Conservation (phyloP, 495 filamentous ascomycete species). For the Xylaria nigripes region DNA sequence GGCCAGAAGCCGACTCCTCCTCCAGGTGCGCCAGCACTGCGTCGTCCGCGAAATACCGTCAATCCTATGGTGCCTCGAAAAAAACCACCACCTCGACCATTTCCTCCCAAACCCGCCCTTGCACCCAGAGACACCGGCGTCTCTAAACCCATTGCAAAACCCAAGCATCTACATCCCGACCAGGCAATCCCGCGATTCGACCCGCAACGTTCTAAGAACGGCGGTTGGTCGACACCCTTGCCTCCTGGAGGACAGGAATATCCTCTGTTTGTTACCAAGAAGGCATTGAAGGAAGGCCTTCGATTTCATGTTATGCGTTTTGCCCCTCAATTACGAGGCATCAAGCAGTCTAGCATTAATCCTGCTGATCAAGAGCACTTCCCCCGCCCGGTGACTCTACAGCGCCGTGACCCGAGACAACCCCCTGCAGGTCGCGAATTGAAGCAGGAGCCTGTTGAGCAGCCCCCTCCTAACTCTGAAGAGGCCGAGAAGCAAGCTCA, state of each 20-base stretch:
- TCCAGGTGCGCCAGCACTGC: constrained; percentile 27
- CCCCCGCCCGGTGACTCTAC: constrained; percentile 74
- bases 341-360: constrained; percentile 47
- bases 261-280: constrained; percentile 73
- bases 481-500: constrained; percentile 57
- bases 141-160: constrained; percentile 3
- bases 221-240: constrained; percentile 54
- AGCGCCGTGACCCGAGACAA: constrained; percentile 80
- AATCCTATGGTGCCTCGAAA: constrained; percentile 66
- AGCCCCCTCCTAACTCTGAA: constrained; percentile 48
- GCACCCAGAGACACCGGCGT: constrained; percentile 1
- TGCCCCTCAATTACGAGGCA: constrained; percentile 22
- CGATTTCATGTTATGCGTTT: constrained; percentile 83
- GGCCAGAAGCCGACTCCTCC: constrained; percentile 36
- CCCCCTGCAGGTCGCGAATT: constrained; percentile 46
- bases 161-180: constrained; percentile 1
- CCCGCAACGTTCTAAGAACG: constrained; percentile 35
- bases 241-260: constrained; percentile 52
- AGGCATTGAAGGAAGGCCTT: constrained; percentile 66
- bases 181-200: constrained; percentile 19
- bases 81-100: constrained; percentile 29
- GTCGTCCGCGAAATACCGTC: constrained; percentile 41
- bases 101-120: constrained; percentile 20
- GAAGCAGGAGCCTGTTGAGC: constrained; percentile 47
- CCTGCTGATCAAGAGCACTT: constrained; percentile 72